Evolutionary conservation across 106 monocot genomes (phyloP).

Genomic region (Alisma plantagoaquatica): DNA sequence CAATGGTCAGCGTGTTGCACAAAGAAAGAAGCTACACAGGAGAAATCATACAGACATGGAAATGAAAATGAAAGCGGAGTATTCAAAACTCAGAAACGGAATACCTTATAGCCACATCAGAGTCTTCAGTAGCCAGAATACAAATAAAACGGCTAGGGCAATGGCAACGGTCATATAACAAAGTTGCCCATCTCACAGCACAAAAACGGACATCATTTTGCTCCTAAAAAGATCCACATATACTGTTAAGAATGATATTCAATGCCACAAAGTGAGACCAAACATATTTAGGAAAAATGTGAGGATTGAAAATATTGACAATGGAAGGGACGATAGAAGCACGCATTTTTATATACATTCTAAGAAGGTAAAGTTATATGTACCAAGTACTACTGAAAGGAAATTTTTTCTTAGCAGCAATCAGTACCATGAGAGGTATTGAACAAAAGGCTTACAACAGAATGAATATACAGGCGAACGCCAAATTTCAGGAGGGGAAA

Average conservation of each 20-base stretch:
- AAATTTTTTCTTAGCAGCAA: too few relatives aligned
- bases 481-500: too few relatives aligned
- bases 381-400: too few relatives aligned
- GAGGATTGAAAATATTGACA: neutral
- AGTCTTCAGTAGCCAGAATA: constrained; percentile 82
- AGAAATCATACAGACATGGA: too few relatives aligned
- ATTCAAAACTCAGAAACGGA: neutral
- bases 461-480: too few relatives aligned
- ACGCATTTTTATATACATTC: neutral
- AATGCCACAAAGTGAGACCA: too few relatives aligned
- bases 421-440: too few relatives aligned
- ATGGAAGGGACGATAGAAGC: neutral
- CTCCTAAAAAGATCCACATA: constrained; percentile 51
- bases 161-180: constrained; percentile 59
- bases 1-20: neutral
- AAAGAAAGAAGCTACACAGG: too few relatives aligned
- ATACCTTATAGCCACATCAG: constrained; percentile 85
- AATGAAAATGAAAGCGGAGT: too few relatives aligned
- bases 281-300: neutral
- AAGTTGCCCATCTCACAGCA: constrained; percentile 79
- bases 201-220: constrained; percentile 96
- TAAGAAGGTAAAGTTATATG: neutral
- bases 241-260: too few relatives aligned
- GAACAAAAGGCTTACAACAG: too few relatives aligned
- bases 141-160: constrained; percentile 94